Evolutionary conservation across 2,329 filamentous ascomycete species (phyloP), one percentile per base, ranked within the genome.

Genomic region (Ophiognomonia clavigignenti-juglandacearum): DNA sequence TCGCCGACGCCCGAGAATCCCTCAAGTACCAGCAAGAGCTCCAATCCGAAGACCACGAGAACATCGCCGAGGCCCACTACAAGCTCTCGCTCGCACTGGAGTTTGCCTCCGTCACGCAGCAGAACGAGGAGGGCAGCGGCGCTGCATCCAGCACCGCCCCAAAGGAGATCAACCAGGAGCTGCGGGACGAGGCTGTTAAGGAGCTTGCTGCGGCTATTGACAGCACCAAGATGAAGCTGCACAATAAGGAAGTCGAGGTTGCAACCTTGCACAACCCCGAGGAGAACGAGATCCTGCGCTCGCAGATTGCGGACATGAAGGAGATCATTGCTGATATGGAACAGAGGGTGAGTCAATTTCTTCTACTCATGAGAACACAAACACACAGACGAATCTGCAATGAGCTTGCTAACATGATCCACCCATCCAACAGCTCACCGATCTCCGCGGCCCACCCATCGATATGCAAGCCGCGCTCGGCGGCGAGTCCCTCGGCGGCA

Each of bases 21-120:
- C 78, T 97, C 40, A 78, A 79, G 34, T 80, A 95, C 59, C 95
- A 95, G 67, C 70, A 87, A 57, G 77, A 86, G 42, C 76, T 97
- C 3, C 90, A 88, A 61, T 78, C 88, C 0, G 76, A 85, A 41
- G 88, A 95, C 53, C 89, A 88, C 13, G 86, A 90, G 57, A 78
- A 95, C 43, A 78, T 97, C 47, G 92, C 93, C 35, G 93, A 98
- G 71, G 92, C 88, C 14, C 90, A 98, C 70, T 98, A 87, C 73
- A 97, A 96, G 69, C 83, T 98, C 22, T 96, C 92, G 0, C 79
- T 98, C 14, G 93, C 93, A 0, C 78, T 98, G 23, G 93, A 98
- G 62, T 97, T 97, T 57, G 88, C 88, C 4, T 93, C 89, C 0
- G 81, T 93, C 38, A 87, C 83, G 6, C 74, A 78, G 11, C 77